phyloP scores from a whole-genome alignment of 2,329 filamentous ascomycete genomes.

The Pochonia chlamydosporia region DNA sequence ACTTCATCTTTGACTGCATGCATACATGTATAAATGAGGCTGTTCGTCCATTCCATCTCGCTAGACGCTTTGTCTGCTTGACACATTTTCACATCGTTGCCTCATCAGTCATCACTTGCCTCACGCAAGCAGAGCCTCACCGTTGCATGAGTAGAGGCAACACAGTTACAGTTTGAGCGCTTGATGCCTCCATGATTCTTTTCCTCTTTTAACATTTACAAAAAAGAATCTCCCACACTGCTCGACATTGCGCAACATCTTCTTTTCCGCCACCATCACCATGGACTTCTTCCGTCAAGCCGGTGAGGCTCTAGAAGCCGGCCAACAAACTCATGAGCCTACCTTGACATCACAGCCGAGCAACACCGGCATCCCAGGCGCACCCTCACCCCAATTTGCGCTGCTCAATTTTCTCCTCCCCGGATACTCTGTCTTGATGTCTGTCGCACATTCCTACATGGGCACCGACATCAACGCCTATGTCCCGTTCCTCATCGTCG shows the following conservation, averaged over 20 bases:
- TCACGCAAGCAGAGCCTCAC: no score
- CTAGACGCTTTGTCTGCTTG: no score
- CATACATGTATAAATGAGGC: no score
- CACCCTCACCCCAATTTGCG: constrained; percentile 31
- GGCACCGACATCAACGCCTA: constrained; percentile 59
- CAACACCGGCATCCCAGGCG: constrained; percentile 7
- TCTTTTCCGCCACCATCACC: not conserved
- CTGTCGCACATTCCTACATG: constrained; percentile 48
- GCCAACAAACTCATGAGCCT: not conserved
- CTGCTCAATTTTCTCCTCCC: constrained; percentile 61
- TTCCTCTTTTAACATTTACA: no score
- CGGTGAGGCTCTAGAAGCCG: not conserved
- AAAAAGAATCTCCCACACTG: not conserved
- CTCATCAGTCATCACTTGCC: no score
- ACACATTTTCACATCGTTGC: no score
- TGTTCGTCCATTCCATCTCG: no score
- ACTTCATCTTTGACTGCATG: no score
- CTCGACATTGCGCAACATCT: not conserved
- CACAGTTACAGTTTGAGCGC: no score
- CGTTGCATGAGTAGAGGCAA: no score
- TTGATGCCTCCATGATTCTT: no score
- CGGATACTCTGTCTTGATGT: constrained; percentile 54
- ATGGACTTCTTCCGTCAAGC: constrained; percentile 9
- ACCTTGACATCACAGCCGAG: constrained; percentile 13
- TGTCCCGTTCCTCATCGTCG: constrained; percentile 49